Evolutionary conservation across 2,329 filamentous ascomycete species (phyloP).

Genomic region (Cladosporium cucumerinum): DNA sequence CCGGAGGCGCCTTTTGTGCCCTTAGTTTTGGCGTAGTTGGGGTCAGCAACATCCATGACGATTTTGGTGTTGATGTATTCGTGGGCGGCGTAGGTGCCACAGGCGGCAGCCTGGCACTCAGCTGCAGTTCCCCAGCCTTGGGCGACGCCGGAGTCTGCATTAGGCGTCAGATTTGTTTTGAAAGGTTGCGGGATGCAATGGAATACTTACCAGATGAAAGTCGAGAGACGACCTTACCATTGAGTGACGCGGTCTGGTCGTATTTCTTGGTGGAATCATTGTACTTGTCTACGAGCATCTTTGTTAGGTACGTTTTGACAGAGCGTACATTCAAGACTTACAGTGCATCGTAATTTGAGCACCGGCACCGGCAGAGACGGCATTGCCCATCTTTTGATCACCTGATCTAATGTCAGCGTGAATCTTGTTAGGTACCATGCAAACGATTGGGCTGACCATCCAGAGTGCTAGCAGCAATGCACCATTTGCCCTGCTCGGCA

Average conservation of each 20-base stretch:
- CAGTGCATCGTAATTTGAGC: slow-evolving; percentile 44
- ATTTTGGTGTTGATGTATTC: slow-evolving; percentile 43
- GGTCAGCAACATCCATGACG: slow-evolving; percentile 35
- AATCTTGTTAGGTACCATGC: background rate
- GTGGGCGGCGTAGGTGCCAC: slow-evolving; percentile 43
- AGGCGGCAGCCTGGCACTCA: slow-evolving; percentile 40
- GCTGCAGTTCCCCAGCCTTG: slow-evolving; percentile 43
- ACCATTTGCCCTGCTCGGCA: slow-evolving; percentile 35
- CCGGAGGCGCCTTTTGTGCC: slow-evolving; percentile 40
- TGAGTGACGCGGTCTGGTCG: slow-evolving; percentile 40
- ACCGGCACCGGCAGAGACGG: slow-evolving; percentile 21
- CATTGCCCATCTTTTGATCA: slow-evolving; percentile 21
- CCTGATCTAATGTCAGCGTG: background rate
- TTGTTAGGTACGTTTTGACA: background rate
- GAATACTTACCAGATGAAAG: slow-evolving; percentile 42
- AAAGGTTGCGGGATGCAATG: background rate
- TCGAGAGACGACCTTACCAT: slow-evolving; percentile 39
- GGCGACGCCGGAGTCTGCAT: slow-evolving; percentile 20
- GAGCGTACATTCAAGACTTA: slow-evolving; percentile 25
- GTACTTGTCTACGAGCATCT: slow-evolving; percentile 34
- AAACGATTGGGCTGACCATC: slow-evolving; percentile 19
- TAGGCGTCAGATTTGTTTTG: slow-evolving; percentile 15
- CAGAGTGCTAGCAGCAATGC: slow-evolving; percentile 45
- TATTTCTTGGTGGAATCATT: slow-evolving; percentile 41
- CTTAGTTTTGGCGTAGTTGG: slow-evolving; percentile 42